Evolutionary conservation across 1,284 basidiomycete species (phyloP), one percentile per base, ranked within the genome.

Genomic region (Blastosporella zonata): DNA sequence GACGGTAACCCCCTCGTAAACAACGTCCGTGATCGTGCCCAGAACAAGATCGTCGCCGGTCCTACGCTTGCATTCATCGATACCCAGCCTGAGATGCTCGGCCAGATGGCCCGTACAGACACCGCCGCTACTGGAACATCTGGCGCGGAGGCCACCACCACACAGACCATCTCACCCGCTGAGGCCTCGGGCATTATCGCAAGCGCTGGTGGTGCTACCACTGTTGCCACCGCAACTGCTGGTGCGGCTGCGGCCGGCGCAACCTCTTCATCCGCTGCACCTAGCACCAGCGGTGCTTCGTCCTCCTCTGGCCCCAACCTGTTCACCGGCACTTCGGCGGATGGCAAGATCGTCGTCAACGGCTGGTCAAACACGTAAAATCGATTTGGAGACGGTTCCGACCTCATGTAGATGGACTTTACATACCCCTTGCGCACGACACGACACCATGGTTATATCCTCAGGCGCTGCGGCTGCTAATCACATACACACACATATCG

Each of bases 31-130:
- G 78, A 83, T 62, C 84, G 84, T 53, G 78, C 78, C 46, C 75
- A 70, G 42, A 70, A 67, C 51, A 72, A 75, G 50, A 67, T 86
- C 62, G 67, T 90, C 51, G 87, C 87, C 13, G 88, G 90, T 25
- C 88, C 88, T n/a, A 69, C 77, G 5, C 66, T 87, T 53, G 69
- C 78, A 10, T 89, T 86, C 73, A 73, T 88, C 63, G 84, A 87
- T 67, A 74, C 70, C 36, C 52, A 71, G 49, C 68, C 74, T 27
- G 74, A 85, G 64, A 60, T 67, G 50, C 65, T 87, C 59, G 70
- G 71, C 48, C 63, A 73, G 53, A 64, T 81, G 49, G 70, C 72
- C 15, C 73, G 71, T 51, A 60, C n/a, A n/a, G n/a, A n/a, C n/a
- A n/a, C 54, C 20, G 37, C 29, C 25, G 43, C 50, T 20, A 49